Base-by-base conservation (phyloP, 352 stramenopile genomes). In the Stramenopiles sp. region DNA sequence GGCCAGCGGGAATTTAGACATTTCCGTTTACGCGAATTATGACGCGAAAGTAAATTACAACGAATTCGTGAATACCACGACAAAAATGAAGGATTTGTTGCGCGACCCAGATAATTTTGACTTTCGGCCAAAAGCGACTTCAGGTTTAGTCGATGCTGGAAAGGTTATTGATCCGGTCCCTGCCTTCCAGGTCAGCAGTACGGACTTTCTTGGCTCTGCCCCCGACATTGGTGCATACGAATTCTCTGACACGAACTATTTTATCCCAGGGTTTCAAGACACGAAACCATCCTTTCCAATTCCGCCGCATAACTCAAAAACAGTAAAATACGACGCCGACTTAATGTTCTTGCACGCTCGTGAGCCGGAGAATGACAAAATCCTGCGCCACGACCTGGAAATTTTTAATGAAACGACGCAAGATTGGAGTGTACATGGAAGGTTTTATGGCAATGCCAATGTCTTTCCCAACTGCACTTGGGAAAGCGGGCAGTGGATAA, bases 311-410 rank as follows among this genome's bases (percentile, higher is more conserved):
- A 63, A 63, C 25, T 63, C 43, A 63, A 63, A 63, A 18, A 63
- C 12, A 18, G 43, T 63, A 12, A 63, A 63, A 25, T 63, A 63
- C 25, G 43, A 63, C 25, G 43, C 43, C 25, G 43, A 63, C 25
- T 63, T 63, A 25, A 63, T 63, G 43, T 63, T 63, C 25, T 63
- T 63, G 25, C 43, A 63, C 25, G 43, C 43, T 63, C 43, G 43
- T 63, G 25, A 63, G 12, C 12, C 43, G 12, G n/a, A n/a, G n/a
- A n/a, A n/a, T n/a, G n/a, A n/a, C n/a, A n/a, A n/a, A n/a, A n/a
- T n/a, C n/a, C 12, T 63, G 12, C 12, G 25, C 12, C 43, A 63
- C 25, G 43, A 63, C 12, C 25, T 63, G 43, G 43, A 63, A 63
- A 18, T 63, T 18, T 63, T 18, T 63, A 63, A 63, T 63, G 43